These are phyloP conservation scores for Corymbia calophylla DNA, from an alignment of 441 rosid species.

Conservation along the genomic window DNA sequence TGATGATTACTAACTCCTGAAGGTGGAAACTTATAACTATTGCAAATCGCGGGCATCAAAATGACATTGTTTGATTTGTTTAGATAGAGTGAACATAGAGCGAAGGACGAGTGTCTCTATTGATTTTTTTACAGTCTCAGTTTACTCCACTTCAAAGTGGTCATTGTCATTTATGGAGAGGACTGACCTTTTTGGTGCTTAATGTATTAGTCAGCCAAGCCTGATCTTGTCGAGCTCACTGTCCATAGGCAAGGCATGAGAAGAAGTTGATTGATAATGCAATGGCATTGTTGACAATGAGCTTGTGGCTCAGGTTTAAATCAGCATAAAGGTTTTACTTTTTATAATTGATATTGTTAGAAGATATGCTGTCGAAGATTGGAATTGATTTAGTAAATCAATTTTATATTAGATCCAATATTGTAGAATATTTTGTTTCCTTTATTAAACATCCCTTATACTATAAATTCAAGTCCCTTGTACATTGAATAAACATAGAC, in stretches of 20 bases:
- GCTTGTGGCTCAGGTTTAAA: too few relatives aligned
- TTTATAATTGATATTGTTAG: too few relatives aligned
- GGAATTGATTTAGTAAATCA: too few relatives aligned
- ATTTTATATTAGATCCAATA: too few relatives aligned
- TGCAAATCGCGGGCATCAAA: not conserved
- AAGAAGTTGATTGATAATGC: not conserved
- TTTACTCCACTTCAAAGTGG: not conserved
- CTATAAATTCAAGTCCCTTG: too few relatives aligned
- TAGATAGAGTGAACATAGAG: not conserved
- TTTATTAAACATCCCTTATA: too few relatives aligned
- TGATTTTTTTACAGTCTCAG: not conserved
- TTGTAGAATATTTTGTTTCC: too few relatives aligned
- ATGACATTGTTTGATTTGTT: not conserved
- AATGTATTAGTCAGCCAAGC: not conserved
- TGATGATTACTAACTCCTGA: not conserved
- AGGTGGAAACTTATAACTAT: not conserved
- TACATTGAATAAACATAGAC: too few relatives aligned
- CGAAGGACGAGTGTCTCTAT: not conserved
- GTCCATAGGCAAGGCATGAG: not conserved
- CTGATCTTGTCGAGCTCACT: not conserved
- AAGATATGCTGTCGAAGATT: too few relatives aligned
- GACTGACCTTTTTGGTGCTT: not conserved
- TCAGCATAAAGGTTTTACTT: too few relatives aligned
- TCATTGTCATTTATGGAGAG: not conserved
- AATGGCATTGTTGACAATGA: too few relatives aligned